A percentile compares a stretch with the other conserved stretches of the same genome.
phyloP scores from a whole-genome alignment of 495 filamentous ascomycete genomes.

The Daldinia concentrica region DNA sequence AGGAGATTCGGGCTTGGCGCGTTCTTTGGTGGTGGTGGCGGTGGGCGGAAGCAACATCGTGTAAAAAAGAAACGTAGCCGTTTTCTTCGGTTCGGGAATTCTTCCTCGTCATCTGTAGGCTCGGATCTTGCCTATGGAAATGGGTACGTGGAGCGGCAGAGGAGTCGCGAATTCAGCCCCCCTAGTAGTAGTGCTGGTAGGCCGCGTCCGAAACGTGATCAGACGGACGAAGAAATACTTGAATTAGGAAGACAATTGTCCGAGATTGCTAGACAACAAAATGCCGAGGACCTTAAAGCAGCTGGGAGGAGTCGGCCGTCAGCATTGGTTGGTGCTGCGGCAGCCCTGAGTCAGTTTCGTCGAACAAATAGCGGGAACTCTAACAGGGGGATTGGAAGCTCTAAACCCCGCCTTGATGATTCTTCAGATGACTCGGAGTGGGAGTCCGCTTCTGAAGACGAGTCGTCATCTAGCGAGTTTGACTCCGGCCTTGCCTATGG shows the following conservation, averaged over 20 bases:
- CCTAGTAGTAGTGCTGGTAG: conserved; percentile 23
- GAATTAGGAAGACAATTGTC: conserved; percentile 57
- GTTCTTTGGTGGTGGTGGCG: conserved; percentile 51
- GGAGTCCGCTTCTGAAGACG: conserved; percentile 58
- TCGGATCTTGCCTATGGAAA: conserved; percentile 65
- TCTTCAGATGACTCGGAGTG: conserved; percentile 53
- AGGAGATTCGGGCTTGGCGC: conserved; percentile 52
- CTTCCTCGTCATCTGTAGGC: conserved; percentile 58
- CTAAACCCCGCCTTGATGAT: conserved; percentile 46
- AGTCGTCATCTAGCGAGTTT: conserved; percentile 52
- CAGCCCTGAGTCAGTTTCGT: conserved; percentile 49
- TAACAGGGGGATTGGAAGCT: conserved; percentile 51
- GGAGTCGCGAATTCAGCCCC: conserved; percentile 44
- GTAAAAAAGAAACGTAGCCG: conserved; percentile 55
- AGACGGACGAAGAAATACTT: conserved; percentile 61
- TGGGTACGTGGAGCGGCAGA: conserved; percentile 58
- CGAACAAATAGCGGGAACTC: conserved; percentile 48
- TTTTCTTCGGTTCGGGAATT: conserved; percentile 57
- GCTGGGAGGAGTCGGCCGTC: conserved; percentile 53
- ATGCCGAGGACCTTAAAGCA: conserved; percentile 52
- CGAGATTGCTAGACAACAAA: conserved; percentile 55
- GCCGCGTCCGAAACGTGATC: conserved; percentile 42
- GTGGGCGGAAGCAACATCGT: conserved; percentile 44
- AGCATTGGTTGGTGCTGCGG: conserved; percentile 48
- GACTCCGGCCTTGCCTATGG: conserved; percentile 60